Conservation (phyloP, 305 asterid genomes). For the Solanum hybrid region DNA sequence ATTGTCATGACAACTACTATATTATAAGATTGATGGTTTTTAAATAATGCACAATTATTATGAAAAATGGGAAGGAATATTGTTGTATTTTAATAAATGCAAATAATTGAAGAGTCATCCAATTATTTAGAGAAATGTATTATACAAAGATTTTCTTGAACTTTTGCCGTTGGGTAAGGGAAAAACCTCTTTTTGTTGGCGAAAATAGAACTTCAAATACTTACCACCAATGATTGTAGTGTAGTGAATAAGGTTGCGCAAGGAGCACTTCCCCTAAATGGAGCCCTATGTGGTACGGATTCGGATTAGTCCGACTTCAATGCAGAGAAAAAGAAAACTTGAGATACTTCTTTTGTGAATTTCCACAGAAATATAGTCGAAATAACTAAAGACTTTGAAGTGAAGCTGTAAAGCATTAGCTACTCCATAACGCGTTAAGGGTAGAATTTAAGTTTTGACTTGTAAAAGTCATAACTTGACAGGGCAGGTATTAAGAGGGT, state of each 20-base stretch:
- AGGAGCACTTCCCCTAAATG: neutral
- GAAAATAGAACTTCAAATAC: neutral
- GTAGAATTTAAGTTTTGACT: neutral
- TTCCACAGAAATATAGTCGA: neutral
- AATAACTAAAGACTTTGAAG: neutral
- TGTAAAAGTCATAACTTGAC: neutral
- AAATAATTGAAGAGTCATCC: neutral
- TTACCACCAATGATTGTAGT: neutral
- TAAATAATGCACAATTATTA: neutral
- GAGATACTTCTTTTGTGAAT: neutral
- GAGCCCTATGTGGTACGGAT: rapidly evolving
- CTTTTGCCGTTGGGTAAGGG: neutral
- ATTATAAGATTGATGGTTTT: neutral
- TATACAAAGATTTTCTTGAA: neutral
- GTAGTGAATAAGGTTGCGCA: neutral
- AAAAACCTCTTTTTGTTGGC: neutral
- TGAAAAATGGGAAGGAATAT: neutral
- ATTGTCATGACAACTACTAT: neutral
- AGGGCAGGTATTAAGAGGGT: neutral
- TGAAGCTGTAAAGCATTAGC: neutral
- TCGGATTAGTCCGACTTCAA: too few species aligned
- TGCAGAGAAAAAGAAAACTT: neutral
- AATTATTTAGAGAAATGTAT: neutral
- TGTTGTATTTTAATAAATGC: neutral
- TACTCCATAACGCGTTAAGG: neutral